Evolutionary conservation across 345 rosid species (phyloP), one percentile per base, ranked within the genome.

Genomic region (Triadica sebifera): DNA sequence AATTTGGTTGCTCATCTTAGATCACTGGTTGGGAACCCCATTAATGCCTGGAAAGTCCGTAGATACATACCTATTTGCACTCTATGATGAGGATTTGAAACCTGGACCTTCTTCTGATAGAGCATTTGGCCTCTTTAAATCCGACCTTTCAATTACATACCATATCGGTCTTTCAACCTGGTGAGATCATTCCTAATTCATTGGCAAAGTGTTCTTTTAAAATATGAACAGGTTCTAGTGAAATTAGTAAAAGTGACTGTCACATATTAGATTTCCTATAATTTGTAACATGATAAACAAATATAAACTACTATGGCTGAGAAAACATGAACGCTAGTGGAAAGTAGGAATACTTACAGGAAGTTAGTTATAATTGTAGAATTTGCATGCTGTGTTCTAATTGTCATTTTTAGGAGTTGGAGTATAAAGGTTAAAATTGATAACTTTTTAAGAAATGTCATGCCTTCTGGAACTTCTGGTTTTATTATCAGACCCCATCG

Each of bases 21-120:
- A 83, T 91, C 98, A 6, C 81, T 84, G 88, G 89, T 73, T 52
- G 99, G n/a, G 99, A 46, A 93, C 99, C 47, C 98, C 98, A 38
- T 79, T 93, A 73, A 93, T 93, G 98, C 99, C 98, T 25, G 94
- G 96, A 69, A 93, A 93, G 74, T 77, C 99, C 24, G 88, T 95
- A 2, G 98, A 93, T 61, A 93, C 99, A 4, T 95, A 93, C 81
- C 80, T 95, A 72, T 95, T 93, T 22, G 99, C 98, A 0, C 89
- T 95, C 51, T 95, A 91, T 8, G 96, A 95, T 13, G 99, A 95
- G 83, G 80, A 95, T 75, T 63, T 86, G 87, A 95, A 91, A 78
- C 80, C 92, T 5, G 98, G 98, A 10, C 91, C 97, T 25, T 62
- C 85, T 22, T 95, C 92, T 0, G 99, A 95, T 69, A 86, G 95